A percentile compares a stretch with the other conserved stretches of the same genome.
Evolutionary conservation across 768 basidiomycete species (phyloP).

Genomic region (Calocera viscosa): DNA sequence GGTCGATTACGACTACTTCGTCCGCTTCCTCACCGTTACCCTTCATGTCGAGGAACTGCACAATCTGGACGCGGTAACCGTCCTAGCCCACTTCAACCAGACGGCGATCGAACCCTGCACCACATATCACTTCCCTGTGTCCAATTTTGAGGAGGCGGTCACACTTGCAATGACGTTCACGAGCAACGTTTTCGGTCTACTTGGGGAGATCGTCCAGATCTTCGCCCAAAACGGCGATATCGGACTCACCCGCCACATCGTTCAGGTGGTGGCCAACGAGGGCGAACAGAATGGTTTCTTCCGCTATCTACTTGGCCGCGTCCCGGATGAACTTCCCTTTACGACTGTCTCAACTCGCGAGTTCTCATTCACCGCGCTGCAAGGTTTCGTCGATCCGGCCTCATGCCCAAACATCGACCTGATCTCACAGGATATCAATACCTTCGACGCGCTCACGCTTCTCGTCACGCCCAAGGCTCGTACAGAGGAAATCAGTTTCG

Average conservation of each 20-base stretch:
- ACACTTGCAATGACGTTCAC: constrained; percentile 14
- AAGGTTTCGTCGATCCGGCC: neutral
- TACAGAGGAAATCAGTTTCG: neutral
- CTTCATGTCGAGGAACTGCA: constrained; percentile 4
- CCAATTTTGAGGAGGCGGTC: constrained; percentile 9
- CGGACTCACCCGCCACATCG: constrained; percentile 10
- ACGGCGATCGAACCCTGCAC: constrained; percentile 4
- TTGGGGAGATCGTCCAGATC: constrained; percentile 9
- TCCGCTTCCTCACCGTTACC: neutral
- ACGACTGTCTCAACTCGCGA: neutral
- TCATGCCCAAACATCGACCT: constrained; percentile 4
- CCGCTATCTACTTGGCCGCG: constrained; percentile 7
- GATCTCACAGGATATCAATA: neutral
- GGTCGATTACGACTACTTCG: constrained; percentile 7
- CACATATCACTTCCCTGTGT: constrained; percentile 12
- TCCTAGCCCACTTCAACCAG: constrained; percentile 4
- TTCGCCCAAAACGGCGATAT: constrained; percentile 11
- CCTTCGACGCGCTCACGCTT: neutral
- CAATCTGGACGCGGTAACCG: neutral
- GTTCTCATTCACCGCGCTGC: constrained; percentile 3
- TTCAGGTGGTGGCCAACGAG: constrained; percentile 12
- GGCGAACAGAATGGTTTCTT: constrained; percentile 13
- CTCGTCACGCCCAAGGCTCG: neutral
- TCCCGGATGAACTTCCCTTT: neutral
- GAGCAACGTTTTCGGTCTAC: constrained; percentile 9